These are phyloP conservation scores for Melastoma malabathricum DNA, from an alignment of 345 rosid species.

Conservation along the genomic window DNA sequence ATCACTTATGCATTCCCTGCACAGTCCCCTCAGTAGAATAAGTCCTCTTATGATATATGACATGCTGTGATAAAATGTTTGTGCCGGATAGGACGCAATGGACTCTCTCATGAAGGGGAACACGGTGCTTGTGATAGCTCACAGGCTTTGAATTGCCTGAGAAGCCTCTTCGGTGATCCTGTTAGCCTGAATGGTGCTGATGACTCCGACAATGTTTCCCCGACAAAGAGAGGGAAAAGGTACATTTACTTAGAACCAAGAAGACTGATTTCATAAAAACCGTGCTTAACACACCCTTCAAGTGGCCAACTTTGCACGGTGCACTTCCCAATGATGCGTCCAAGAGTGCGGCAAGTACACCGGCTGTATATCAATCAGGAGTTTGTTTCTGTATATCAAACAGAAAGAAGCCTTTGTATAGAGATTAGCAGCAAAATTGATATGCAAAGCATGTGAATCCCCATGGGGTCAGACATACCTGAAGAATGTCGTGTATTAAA, in stretches of 20 bases:
- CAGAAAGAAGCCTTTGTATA: neutral
- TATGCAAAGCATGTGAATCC: slow-evolving; percentile 3
- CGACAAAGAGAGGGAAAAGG: slow-evolving; percentile 11
- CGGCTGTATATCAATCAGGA: slow-evolving; percentile 32
- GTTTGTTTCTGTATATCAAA: neutral
- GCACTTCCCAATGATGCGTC: slow-evolving; percentile 56
- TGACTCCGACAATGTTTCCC: slow-evolving; percentile 60
- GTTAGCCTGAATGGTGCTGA: slow-evolving; percentile 75
- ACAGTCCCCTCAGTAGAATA: too few relatives aligned
- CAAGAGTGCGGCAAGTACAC: slow-evolving; percentile 63
- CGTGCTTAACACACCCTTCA: slow-evolving; percentile 47
- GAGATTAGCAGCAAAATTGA: slow-evolving; percentile 2
- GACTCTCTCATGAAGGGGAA: slow-evolving; percentile 87
- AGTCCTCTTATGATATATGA: too few relatives aligned
- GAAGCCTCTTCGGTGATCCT: slow-evolving; percentile 72
- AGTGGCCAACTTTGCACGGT: slow-evolving; percentile 49
- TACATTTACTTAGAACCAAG: neutral
- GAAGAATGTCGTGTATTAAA: slow-evolving; percentile 52
- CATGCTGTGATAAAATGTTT: neutral
- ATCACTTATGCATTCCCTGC: too few relatives aligned
- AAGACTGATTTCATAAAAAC: neutral
- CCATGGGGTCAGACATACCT: slow-evolving; percentile 23
- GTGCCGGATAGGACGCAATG: slow-evolving; percentile 65
- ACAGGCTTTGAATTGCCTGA: slow-evolving; percentile 64
- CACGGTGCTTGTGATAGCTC: slow-evolving; percentile 96